Conservation (phyloP, 331 rosid genomes). For the Dryas integrifolia region DNA sequence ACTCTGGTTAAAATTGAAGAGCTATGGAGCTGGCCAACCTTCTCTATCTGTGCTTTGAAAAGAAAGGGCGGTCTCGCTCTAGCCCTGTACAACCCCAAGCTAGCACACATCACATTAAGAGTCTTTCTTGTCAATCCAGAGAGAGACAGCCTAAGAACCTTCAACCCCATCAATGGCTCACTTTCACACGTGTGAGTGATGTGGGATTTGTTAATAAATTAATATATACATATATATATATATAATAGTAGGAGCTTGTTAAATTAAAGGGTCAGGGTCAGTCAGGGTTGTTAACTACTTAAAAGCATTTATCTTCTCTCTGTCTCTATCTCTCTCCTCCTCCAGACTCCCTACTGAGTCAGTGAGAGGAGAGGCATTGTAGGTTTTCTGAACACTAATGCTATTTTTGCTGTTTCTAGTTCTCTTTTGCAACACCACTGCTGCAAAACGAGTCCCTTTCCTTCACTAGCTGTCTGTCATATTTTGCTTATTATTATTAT, state of each 20-base stretch:
- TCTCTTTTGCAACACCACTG: neutral
- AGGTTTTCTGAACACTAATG: constrained; percentile 20
- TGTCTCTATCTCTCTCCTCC: neutral
- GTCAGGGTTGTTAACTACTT: constrained; percentile 37
- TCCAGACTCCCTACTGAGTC: constrained; percentile 9
- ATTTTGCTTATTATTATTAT: neutral
- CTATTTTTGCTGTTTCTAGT: constrained; percentile 24
- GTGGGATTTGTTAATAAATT: constrained; percentile 21
- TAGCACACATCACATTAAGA: constrained; percentile 41
- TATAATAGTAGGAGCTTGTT: constrained; percentile 12
- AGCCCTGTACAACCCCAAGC: constrained; percentile 41
- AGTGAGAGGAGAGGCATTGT: constrained; percentile 18
- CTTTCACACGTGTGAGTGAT: constrained; percentile 50
- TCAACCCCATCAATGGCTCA: neutral
- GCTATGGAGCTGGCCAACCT: neutral
- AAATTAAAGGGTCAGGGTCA: constrained; percentile 27
- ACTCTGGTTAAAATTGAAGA: constrained; percentile 16
- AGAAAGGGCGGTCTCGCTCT: constrained; percentile 42
- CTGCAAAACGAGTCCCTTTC: neutral
- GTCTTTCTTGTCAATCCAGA: constrained; percentile 58
- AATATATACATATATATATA: neutral
- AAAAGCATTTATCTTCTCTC: constrained; percentile 8
- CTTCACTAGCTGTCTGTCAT: neutral
- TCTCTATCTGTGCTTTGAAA: constrained; percentile 33
- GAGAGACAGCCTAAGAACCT: constrained; percentile 59